Evolutionary conservation across 2,329 filamentous ascomycete genomes (phyloP).

Genomic region (Colletotrichum tanaceti): DNA sequence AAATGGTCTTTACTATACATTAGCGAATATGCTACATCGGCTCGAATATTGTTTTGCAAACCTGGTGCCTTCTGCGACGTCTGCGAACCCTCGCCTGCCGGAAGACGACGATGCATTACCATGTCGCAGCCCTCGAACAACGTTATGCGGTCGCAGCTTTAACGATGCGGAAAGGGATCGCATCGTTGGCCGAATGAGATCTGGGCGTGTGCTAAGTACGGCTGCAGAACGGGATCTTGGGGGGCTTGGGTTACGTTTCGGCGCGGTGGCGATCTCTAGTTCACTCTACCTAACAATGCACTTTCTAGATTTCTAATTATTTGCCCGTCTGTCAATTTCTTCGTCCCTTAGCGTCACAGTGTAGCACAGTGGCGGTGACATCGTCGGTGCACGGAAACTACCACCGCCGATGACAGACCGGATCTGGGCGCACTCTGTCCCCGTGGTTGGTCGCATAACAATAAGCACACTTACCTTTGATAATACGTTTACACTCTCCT

Average conservation of each 20-base stretch:
- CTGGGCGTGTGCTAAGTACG: not conserved
- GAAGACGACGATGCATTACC: constrained; percentile 3
- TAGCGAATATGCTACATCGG: constrained; percentile 15
- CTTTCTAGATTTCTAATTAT: not conserved
- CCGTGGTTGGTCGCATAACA: too few species aligned
- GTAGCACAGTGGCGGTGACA: constrained; percentile 20
- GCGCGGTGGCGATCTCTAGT: not conserved
- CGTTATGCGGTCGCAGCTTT: constrained; percentile 19
- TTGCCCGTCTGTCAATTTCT: not conserved
- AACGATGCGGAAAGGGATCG: constrained; percentile 28
- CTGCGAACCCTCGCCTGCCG: constrained; percentile 46
- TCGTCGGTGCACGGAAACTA: constrained; percentile 13
- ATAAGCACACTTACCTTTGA: too few species aligned
- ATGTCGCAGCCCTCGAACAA: constrained; percentile 16
- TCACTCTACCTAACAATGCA: not conserved
- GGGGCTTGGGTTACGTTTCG: too few species aligned
- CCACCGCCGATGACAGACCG: constrained; percentile 1
- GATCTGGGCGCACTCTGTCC: not conserved
- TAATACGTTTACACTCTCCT: too few species aligned
- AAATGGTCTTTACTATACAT: constrained; percentile 66
- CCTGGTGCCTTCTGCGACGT: constrained; percentile 48
- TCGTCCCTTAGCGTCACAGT: constrained; percentile 12
- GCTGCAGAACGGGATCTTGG: not conserved
- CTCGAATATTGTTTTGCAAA: constrained; percentile 36
- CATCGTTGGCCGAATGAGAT: not conserved